Evolutionary conservation across 179 eudicot genomes (phyloP).

Genomic region (Beta lomatogona): DNA sequence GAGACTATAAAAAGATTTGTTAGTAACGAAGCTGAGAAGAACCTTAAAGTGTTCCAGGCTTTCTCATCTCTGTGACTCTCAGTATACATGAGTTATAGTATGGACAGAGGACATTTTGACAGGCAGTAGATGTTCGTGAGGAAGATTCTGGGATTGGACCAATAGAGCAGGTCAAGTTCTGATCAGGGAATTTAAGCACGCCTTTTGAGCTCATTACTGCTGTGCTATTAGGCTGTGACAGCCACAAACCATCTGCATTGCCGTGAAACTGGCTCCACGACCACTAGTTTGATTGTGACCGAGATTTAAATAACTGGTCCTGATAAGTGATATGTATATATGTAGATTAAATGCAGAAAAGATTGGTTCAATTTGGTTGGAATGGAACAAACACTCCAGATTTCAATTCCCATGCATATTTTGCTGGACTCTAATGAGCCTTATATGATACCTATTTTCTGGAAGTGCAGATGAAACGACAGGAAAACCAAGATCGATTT

Average conservation of each 20-base stretch:
- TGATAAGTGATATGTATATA: background rate
- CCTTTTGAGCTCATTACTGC: background rate
- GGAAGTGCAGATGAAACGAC: background rate
- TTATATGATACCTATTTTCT: background rate
- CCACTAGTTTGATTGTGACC: background rate
- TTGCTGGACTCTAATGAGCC: background rate
- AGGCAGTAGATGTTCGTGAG: background rate
- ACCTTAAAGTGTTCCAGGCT: background rate
- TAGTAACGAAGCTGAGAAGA: background rate
- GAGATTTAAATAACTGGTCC: background rate
- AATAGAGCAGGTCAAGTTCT: background rate
- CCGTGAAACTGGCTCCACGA: background rate
- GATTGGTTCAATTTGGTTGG: background rate
- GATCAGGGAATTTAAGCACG: background rate
- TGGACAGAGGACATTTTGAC: background rate
- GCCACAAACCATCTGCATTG: background rate
- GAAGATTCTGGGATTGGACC: background rate
- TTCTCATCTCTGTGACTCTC: background rate
- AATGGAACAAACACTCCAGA: background rate
- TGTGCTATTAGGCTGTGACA: background rate
- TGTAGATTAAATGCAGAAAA: background rate
- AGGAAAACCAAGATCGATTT: too few species aligned
- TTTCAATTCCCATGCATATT: background rate
- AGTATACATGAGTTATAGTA: background rate
- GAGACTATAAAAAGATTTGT: background rate